A percentile compares a stretch with the other conserved stretches of the same genome.
phyloP scores from a whole-genome alignment of 371 early-diverging fungal species.

The Lichtheimia corymbifera region DNA sequence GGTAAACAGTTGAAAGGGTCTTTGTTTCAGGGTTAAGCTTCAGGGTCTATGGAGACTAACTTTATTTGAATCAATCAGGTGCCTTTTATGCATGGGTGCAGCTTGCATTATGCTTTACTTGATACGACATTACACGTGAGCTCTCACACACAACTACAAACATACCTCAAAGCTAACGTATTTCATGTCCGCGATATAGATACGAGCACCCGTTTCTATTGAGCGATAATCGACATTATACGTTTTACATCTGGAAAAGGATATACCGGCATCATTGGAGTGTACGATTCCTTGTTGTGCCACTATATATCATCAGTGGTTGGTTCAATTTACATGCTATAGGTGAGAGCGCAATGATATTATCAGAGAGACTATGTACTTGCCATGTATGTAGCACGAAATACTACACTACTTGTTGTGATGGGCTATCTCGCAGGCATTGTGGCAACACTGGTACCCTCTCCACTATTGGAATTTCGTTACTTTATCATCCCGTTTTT shows the following conservation, averaged over 20 bases:
- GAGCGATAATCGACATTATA: constrained; percentile 94
- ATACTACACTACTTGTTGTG: constrained; percentile 43
- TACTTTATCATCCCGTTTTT: constrained; percentile 91
- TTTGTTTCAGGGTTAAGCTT: not conserved
- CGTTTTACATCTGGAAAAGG: constrained; percentile 93
- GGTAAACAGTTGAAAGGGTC: not conserved
- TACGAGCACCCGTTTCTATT: constrained; percentile 92
- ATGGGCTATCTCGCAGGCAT: constrained; percentile 50
- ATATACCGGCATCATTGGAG: constrained; percentile 61
- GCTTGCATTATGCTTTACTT: constrained; percentile 27
- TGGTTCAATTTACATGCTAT: constrained; percentile 39
- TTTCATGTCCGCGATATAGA: constrained; percentile 34
- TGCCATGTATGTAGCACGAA: constrained; percentile 25
- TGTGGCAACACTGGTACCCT: constrained; percentile 76
- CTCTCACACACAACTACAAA: not conserved
- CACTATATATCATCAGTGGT: constrained; percentile 62
- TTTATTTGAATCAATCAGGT: not conserved
- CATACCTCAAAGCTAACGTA: not conserved
- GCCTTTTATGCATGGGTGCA: not conserved
- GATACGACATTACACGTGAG: constrained; percentile 62
- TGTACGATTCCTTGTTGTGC: constrained; percentile 65
- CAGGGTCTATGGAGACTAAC: not conserved
- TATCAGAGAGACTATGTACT: not conserved
- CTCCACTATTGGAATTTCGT: constrained; percentile 92
- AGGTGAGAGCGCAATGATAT: constrained; percentile 15